These are phyloP conservation scores for Cornus suecica DNA, from an alignment of 148 eudicot species.

Conservation along the genomic window DNA sequence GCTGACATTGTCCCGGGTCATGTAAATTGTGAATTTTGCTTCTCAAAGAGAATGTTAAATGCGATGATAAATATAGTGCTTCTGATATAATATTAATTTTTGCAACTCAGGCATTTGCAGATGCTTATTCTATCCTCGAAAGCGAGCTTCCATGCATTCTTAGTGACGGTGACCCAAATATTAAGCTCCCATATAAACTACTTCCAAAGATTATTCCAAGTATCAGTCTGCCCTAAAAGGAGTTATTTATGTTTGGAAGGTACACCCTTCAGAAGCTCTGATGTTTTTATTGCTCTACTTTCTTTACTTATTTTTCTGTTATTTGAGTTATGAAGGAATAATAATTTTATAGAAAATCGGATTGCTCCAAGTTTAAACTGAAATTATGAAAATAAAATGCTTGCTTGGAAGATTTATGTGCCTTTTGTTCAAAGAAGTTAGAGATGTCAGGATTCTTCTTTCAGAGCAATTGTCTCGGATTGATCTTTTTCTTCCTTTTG, in stretches of 20 bases:
- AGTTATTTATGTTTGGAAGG: slow-evolving; percentile 12
- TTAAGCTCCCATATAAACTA: slow-evolving; percentile 39
- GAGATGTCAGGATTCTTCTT: too few species aligned
- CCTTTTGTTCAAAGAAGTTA: background rate
- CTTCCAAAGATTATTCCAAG: slow-evolving; percentile 86
- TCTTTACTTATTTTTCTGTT: background rate
- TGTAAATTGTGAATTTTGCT: too few species aligned
- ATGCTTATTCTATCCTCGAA: slow-evolving; percentile 77
- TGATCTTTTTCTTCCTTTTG: too few species aligned
- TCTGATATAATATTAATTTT: slow-evolving; percentile 8
- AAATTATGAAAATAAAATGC: background rate
- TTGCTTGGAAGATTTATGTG: background rate
- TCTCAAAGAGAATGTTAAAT: background rate
- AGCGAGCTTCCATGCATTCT: slow-evolving; percentile 51
- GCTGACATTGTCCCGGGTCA: too few species aligned
- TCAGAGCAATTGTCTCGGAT: too few species aligned
- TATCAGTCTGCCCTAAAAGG: slow-evolving; percentile 42
- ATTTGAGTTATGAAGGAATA: background rate
- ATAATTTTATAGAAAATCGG: background rate
- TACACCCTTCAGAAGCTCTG: slow-evolving; percentile 3
- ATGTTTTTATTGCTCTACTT: background rate
- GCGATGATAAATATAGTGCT: background rate
- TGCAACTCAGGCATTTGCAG: slow-evolving; percentile 84
- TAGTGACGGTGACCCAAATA: slow-evolving; percentile 35
- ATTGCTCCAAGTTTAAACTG: background rate